Evolutionary conservation across 345 rosid species (phyloP).

Genomic region (Populus tremula): DNA sequence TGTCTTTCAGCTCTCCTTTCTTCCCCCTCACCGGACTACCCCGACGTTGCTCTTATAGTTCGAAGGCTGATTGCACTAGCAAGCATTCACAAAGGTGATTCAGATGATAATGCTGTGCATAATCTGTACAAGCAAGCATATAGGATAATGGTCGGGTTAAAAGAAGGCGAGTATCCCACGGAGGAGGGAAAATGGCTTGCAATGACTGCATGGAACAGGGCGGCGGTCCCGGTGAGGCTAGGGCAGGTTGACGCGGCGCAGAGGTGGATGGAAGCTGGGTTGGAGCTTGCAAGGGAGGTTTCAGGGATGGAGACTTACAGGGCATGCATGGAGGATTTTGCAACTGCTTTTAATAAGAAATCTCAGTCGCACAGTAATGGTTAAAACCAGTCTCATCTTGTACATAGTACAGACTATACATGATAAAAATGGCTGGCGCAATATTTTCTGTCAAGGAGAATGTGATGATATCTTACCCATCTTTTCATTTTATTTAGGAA

Average conservation of each 20-base stretch:
- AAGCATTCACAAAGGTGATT: conserved; percentile 67
- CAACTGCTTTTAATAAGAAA: conserved; percentile 48
- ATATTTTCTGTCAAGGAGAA: too few relatives aligned
- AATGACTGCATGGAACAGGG: conserved; percentile 94
- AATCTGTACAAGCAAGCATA: conserved; percentile 78
- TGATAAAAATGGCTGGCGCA: too few relatives aligned
- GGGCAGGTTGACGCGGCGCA: conserved; percentile 64
- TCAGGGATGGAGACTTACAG: conserved; percentile 68
- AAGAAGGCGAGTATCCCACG: conserved; percentile 76
- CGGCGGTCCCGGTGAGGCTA: conserved; percentile 64
- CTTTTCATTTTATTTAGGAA: too few relatives aligned
- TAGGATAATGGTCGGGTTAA: conserved; percentile 82
- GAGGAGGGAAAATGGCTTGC: conserved; percentile 97
- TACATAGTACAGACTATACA: background rate
- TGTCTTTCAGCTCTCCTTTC: conserved; percentile 67
- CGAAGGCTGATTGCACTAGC: conserved; percentile 61
- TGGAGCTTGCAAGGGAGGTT: conserved; percentile 69
- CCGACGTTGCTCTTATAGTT: conserved; percentile 55
- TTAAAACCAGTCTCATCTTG: conserved; percentile 15
- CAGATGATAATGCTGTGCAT: conserved; percentile 56
- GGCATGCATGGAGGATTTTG: conserved; percentile 81
- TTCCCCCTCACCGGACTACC: conserved; percentile 64
- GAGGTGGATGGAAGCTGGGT: conserved; percentile 69
- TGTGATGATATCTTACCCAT: too few relatives aligned
- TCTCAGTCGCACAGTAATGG: conserved; percentile 19